Conservation (phyloP, 805 yeast genomes). For the Monosporozyma unispora region DNA sequence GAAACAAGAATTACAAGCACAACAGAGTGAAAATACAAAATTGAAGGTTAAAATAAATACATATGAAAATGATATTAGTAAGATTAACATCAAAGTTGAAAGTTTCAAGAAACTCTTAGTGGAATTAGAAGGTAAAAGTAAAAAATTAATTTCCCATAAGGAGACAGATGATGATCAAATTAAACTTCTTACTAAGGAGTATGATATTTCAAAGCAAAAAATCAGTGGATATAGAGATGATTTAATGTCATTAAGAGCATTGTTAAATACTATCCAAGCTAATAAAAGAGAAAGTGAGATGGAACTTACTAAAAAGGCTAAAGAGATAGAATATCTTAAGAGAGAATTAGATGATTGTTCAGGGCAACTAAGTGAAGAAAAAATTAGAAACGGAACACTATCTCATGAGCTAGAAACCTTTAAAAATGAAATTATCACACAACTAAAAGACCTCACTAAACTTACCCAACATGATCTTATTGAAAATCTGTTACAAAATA, state of each 20-base stretch:
- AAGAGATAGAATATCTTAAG: constrained; percentile 31
- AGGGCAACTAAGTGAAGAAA: constrained; percentile 41
- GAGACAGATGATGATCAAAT: constrained; percentile 12
- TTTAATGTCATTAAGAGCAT: constrained; percentile 14
- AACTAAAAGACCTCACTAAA: not conserved
- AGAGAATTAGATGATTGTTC: constrained; percentile 35
- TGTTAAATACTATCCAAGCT: constrained; percentile 21
- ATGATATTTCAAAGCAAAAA: constrained; percentile 10
- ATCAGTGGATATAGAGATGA: constrained; percentile 18
- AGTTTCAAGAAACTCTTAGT: constrained; percentile 18
- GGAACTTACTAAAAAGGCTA: constrained; percentile 19
- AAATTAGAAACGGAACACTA: constrained; percentile 28
- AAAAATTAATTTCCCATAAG: constrained; percentile 19
- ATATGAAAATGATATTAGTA: constrained; percentile 18
- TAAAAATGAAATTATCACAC: constrained; percentile 4
- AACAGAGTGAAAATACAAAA: constrained; percentile 20
- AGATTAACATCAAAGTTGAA: constrained; percentile 16
- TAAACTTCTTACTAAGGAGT: constrained; percentile 19
- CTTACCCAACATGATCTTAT: not conserved
- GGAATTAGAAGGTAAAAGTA: constrained; percentile 17
- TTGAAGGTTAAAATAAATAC: constrained; percentile 20
- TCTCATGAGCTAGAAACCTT: constrained; percentile 14
- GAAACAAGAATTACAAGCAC: constrained; percentile 27
- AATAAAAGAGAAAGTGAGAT: constrained; percentile 14
- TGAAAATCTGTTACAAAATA: not conserved